These are phyloP conservation scores for Apiospora rasikravindrae DNA, from an alignment of 2,329 filamentous ascomycete species.

Conservation along the genomic window DNA sequence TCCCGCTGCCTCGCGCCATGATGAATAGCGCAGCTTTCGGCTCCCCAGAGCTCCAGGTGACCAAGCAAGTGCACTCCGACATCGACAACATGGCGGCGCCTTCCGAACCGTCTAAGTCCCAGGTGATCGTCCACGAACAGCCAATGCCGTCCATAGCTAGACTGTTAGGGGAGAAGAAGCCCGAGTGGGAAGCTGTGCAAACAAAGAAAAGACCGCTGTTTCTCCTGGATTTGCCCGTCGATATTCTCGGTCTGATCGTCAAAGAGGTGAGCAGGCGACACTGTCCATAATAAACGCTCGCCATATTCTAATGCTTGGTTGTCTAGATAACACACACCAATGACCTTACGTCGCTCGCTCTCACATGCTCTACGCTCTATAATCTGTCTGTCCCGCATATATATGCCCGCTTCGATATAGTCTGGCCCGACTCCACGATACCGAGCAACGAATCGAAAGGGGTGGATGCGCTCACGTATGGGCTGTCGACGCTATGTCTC, in stretches of 20 bases:
- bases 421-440: constrained; percentile 77
- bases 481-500: constrained; percentile 79
- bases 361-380: constrained; percentile 80
- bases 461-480: constrained; percentile 84
- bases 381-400: constrained; percentile 77
- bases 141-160: constrained; percentile 41
- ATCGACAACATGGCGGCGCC: constrained; percentile 1
- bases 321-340: constrained; percentile 77
- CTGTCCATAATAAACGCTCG: constrained; percentile 17
- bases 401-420: constrained; percentile 85
- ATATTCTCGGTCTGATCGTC: constrained; percentile 78
- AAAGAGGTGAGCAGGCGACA: constrained; percentile 64
- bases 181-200: constrained; percentile 70
- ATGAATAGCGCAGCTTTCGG: constrained; percentile 4
- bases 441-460: constrained; percentile 70
- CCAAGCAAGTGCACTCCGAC: constrained; percentile 1
- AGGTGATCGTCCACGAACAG: constrained; percentile 28
- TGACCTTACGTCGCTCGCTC: constrained; percentile 77
- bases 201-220: constrained; percentile 62
- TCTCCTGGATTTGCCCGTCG: constrained; percentile 77
- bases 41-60: constrained; percentile 9
- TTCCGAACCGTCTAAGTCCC: constrained; percentile 29
- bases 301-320: constrained; percentile 21
- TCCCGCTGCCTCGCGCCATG: constrained; percentile 8
- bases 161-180: constrained; percentile 63